These are phyloP conservation scores for Kazachstania sp. DNA, from an alignment of 1,139 yeast species.

Conservation along the genomic window DNA sequence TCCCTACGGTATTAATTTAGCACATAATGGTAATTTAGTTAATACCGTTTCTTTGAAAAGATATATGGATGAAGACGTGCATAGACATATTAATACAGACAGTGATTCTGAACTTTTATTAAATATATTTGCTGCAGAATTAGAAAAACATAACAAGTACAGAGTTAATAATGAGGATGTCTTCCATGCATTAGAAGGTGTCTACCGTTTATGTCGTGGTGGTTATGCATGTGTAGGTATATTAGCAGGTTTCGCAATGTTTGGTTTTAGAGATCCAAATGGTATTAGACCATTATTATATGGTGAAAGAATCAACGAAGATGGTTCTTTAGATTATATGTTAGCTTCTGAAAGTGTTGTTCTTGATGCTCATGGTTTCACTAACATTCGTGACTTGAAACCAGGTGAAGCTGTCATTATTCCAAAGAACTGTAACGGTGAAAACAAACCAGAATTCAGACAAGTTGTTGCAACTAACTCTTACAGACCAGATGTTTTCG, in stretches of 20 bases:
- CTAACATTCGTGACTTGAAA: slow-evolving; percentile 65
- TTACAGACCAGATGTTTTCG: slow-evolving; percentile 93
- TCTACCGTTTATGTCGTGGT: slow-evolving; percentile 74
- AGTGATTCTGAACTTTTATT: slow-evolving; percentile 86
- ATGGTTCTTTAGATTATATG: slow-evolving; percentile 86
- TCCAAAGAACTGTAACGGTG: slow-evolving; percentile 51
- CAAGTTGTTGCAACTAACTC: slow-evolving; percentile 75
- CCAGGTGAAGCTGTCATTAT: slow-evolving; percentile 98
- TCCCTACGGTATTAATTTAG: slow-evolving; percentile 84
- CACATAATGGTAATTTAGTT: slow-evolving; percentile 93
- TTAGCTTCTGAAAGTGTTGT: slow-evolving; percentile 94
- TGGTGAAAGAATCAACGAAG: slow-evolving; percentile 65
- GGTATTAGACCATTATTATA: slow-evolving; percentile 87
- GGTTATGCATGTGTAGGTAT: slow-evolving; percentile 94
- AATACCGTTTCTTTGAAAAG: slow-evolving; percentile 70
- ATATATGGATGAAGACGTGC: slow-evolving; percentile 86
- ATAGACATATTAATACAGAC: slow-evolving; percentile 95
- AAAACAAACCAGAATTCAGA: slow-evolving; percentile 58
- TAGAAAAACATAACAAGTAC: slow-evolving; percentile 84
- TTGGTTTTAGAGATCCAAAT: slow-evolving; percentile 95
- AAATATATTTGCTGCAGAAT: slow-evolving; percentile 84
- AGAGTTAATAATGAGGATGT: slow-evolving; percentile 89
- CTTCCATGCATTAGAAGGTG: slow-evolving; percentile 76
- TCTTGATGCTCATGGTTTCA: slow-evolving; percentile 84
- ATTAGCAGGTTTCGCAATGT: slow-evolving; percentile 91